Conservation (phyloP, 1,284 basidiomycete species). For the Leccinum variabile region DNA sequence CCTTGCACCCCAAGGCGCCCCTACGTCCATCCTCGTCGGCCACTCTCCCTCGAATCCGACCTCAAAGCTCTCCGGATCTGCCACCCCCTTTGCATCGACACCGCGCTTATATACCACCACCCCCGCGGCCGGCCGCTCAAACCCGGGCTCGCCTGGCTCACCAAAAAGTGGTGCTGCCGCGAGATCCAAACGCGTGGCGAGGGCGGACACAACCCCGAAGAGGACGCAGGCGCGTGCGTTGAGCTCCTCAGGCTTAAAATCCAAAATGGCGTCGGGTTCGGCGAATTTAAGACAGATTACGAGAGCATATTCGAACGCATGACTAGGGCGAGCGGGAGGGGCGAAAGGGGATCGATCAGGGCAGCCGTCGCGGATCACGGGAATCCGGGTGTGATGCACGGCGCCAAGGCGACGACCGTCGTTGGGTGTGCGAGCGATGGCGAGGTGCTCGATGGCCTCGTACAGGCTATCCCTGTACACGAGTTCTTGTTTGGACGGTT, state of each 20-base stretch:
- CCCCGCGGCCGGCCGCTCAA: conserved; percentile 88
- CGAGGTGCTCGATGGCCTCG: conserved; percentile 68
- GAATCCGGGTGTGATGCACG: conserved; percentile 78
- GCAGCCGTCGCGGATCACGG: conserved; percentile 84
- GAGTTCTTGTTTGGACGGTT: conserved; percentile 83
- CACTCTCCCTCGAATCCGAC: conserved; percentile 89
- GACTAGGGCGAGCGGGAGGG: conserved; percentile 49
- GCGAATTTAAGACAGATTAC: conserved; percentile 79
- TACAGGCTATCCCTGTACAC: conserved; percentile 62
- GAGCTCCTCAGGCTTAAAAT: conserved; percentile 83
- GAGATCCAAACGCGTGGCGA: conserved; percentile 81
- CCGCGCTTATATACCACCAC: conserved; percentile 85
- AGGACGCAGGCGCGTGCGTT: conserved; percentile 85
- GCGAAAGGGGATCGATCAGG: conserved; percentile 46
- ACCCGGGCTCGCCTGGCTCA: conserved; percentile 89
- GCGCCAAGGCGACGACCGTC: conserved; percentile 74
- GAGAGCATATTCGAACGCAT: conserved; percentile 89
- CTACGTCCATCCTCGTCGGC: conserved; percentile 83
- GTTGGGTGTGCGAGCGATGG: conserved; percentile 74
- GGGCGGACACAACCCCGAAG: conserved; percentile 88
- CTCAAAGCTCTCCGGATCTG: conserved; percentile 80
- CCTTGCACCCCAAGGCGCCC: conserved; percentile 47
- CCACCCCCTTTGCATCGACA: conserved; percentile 87
- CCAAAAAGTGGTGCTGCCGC: conserved; percentile 83
- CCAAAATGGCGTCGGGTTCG: conserved; percentile 75